Conservation (phyloP, 2,329 filamentous ascomycete species). For the Trichoderma koningiopsis region DNA sequence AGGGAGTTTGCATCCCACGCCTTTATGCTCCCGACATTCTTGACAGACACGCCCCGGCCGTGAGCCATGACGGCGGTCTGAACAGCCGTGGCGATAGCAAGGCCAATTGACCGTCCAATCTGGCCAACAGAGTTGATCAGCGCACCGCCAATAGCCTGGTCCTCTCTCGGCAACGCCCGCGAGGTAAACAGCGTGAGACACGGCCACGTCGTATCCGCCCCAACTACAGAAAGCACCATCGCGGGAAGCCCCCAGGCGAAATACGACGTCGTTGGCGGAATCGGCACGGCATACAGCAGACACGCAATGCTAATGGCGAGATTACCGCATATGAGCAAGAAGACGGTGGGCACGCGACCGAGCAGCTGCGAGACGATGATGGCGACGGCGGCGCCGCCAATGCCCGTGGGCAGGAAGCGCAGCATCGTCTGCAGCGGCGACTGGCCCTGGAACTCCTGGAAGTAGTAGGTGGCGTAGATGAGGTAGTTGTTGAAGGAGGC, state of each 20-base stretch:
- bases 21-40: constrained; percentile 46
- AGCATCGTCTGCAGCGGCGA: constrained; percentile 67
- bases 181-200: constrained; percentile 67
- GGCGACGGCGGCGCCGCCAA: constrained; percentile 60
- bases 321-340: constrained; percentile 61
- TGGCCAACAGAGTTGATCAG: constrained; percentile 68
- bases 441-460: constrained; percentile 66
- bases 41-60: constrained; percentile 46
- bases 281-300: constrained; percentile 65
- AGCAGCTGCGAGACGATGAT: constrained; percentile 59
- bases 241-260: constrained; percentile 68
- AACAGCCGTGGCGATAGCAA: constrained; percentile 66
- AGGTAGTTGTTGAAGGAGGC: constrained; percentile 68
- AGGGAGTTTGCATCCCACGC: constrained; percentile 51
- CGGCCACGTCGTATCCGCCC: constrained; percentile 68
- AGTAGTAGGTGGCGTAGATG: constrained; percentile 70
- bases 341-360: constrained; percentile 58
- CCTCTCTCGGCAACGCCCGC: constrained; percentile 60
- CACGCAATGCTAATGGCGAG: constrained; percentile 56
- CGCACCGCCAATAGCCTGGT: constrained; percentile 69
- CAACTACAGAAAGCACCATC: constrained; percentile 66
- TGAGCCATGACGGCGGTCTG: constrained; percentile 63
- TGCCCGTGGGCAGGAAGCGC: constrained; percentile 67
- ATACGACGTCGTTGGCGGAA: constrained; percentile 62
- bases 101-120: constrained; percentile 64